Evolutionary conservation across 2,329 filamentous ascomycete genomes (phyloP).

Genomic region (Cylindrodendrum hubeiense): DNA sequence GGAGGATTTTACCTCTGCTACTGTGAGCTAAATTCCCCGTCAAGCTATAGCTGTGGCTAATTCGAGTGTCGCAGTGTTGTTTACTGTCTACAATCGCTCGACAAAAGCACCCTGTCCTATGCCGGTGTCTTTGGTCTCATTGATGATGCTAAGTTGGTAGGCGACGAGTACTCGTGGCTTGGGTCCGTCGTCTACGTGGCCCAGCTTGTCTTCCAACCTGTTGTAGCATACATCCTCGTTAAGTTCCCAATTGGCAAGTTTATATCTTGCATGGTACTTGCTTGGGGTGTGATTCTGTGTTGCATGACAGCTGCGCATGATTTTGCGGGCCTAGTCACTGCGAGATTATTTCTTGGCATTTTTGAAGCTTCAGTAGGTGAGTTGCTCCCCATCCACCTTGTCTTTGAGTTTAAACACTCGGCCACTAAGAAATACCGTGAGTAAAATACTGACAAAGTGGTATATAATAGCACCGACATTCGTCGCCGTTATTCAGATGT

Average conservation of each 20-base stretch:
- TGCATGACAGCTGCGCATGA: slow-evolving; percentile 64
- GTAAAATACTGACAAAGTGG: background rate
- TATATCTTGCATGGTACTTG: slow-evolving; percentile 61
- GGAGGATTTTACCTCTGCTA: background rate
- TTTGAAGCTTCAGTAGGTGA: slow-evolving; percentile 60
- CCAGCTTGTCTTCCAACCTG: slow-evolving; percentile 59
- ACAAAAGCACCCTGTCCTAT: slow-evolving; percentile 62
- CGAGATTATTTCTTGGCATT: slow-evolving; percentile 59
- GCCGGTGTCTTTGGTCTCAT: slow-evolving; percentile 74
- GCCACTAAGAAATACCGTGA: background rate
- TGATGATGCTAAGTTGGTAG: slow-evolving; percentile 61
- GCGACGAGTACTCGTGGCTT: slow-evolving; percentile 75
- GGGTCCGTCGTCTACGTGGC: slow-evolving; percentile 52
- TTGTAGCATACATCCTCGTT: slow-evolving; percentile 67
- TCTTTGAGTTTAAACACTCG: background rate
- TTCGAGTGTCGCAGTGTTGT: background rate
- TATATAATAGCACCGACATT: slow-evolving; percentile 44
- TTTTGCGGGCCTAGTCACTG: slow-evolving; percentile 59
- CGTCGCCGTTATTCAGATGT: slow-evolving; percentile 51
- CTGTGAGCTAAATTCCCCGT: background rate
- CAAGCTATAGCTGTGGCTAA: background rate
- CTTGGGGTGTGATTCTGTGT: slow-evolving; percentile 65
- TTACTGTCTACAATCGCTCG: slow-evolving; percentile 39
- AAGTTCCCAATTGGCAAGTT: slow-evolving; percentile 68
- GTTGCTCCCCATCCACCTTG: background rate